Base-by-base conservation (phyloP, 805 yeast species). In the Brettanomyces bruxellensis region DNA sequence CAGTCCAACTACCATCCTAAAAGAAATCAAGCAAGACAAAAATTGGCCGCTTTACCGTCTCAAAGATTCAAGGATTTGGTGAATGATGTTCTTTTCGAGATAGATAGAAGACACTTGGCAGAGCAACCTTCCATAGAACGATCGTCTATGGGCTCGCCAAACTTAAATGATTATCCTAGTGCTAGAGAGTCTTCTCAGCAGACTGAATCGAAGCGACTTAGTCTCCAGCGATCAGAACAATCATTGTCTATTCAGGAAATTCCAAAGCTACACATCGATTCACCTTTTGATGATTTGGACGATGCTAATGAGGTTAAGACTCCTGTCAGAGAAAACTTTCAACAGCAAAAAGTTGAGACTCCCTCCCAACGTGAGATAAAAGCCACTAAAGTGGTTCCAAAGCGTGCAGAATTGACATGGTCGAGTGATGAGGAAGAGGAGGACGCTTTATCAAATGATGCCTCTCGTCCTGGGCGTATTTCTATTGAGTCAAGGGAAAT, bases 11-110 rank as follows among this genome's bases (percentile, higher is more conserved):
- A 87, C 66, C 99, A 93, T 64, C 90, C 95, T 39, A 90, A 89
- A 60, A 77, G 99, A 59, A 95, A 93, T 60, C 95, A 89, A 64
- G 98, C 99, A 2, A 76, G 99, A 56, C 86, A 86, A 63, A 91
- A 90, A 66, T 73, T 93, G 54, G 83, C 96, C 4, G 79, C 86
- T 43, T 75, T 93, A 48, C 93, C 96, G 2, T 80, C 81, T 43
- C 63, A 81, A 3, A 68, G 98, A 50, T 93, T 93, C 67, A 82
- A 83, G 55, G 99, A 91, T 61, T 76, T 93, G 61, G 95, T 88
- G 18, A 81, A 85, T 48, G 99, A 93, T 61, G 89, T 93, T 39
- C 70, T 85, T 39, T 86, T 70, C 61, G 99, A 93, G 64, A 86
- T 89, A 44, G 88, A 84, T 57, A 76, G 96, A 38, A 56, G 63